These are phyloP conservation scores for Hypoxylon sp. DNA, from an alignment of 2,329 filamentous ascomycete genomes.

Conservation along the genomic window DNA sequence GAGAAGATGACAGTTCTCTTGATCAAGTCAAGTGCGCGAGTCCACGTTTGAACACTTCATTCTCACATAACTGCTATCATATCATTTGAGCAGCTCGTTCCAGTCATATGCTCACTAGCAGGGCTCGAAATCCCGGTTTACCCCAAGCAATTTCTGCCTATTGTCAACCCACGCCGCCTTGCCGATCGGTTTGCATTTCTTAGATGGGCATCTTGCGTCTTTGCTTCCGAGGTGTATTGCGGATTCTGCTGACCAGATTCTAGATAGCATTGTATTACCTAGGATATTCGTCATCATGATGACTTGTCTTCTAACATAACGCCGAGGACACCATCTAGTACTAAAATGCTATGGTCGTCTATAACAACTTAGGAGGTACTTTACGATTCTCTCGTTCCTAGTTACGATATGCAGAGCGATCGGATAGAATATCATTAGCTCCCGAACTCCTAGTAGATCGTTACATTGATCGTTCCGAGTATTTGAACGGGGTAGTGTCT, in stretches of 20 bases:
- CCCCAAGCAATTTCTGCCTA: background rate
- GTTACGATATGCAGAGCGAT: background rate
- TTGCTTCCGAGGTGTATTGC: constrained; percentile 13
- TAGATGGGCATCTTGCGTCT: background rate
- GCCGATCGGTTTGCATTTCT: background rate
- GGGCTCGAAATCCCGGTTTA: background rate
- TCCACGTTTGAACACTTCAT: background rate
- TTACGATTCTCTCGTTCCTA: background rate
- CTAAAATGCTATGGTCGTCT: background rate
- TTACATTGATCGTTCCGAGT: too few species aligned
- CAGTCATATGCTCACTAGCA: background rate
- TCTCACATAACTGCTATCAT: background rate
- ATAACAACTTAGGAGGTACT: background rate
- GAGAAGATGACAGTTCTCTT: background rate
- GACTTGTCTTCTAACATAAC: background rate
- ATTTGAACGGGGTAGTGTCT: too few species aligned
- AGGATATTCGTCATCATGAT: background rate
- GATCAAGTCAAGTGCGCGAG: background rate
- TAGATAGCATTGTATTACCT: background rate
- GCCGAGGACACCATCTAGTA: background rate
- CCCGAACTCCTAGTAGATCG: background rate
- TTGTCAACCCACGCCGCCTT: background rate
- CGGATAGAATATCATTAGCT: background rate
- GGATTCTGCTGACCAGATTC: constrained; percentile 7
- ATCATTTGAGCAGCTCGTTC: background rate